A percentile compares a stretch with the other conserved stretches of the same genome.
Conservation (phyloP, 2,329 filamentous ascomycete species). For the Penicillium hesseltinei region DNA sequence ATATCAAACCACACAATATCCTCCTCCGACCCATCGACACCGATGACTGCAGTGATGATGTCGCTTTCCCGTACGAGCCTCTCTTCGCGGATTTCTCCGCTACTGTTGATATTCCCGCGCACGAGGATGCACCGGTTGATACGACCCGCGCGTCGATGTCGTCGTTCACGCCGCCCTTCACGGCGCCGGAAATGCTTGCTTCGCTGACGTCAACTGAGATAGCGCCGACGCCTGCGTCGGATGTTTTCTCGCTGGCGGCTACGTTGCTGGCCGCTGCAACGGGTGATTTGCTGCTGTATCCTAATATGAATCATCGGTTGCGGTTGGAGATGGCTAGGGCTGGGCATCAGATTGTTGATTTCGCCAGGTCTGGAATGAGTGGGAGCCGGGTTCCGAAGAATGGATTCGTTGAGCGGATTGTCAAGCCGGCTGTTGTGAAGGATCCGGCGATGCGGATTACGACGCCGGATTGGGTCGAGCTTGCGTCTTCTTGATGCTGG, state of each 20-base stretch:
- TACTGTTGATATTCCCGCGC: slow-evolving; percentile 27
- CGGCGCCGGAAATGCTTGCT: slow-evolving; percentile 45
- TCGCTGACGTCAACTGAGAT: slow-evolving; percentile 37
- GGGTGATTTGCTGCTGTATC: slow-evolving; percentile 46
- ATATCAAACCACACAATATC: slow-evolving; percentile 50
- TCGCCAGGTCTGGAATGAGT: slow-evolving; percentile 38
- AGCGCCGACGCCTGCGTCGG: slow-evolving; percentile 40
- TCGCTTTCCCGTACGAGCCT: slow-evolving; percentile 39
- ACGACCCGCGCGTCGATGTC: slow-evolving; percentile 30
- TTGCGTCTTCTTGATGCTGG: slow-evolving; percentile 15
- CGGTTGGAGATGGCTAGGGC: slow-evolving; percentile 45
- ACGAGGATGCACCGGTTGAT: slow-evolving; percentile 8
- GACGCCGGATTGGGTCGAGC: slow-evolving; percentile 33
- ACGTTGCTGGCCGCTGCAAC: slow-evolving; percentile 47
- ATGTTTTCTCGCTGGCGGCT: slow-evolving; percentile 48
- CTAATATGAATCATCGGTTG: slow-evolving; percentile 40
- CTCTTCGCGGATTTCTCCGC: slow-evolving; percentile 49
- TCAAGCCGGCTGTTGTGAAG: slow-evolving; percentile 42
- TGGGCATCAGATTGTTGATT: slow-evolving; percentile 44
- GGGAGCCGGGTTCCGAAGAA: slow-evolving; percentile 41
- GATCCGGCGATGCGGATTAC: slow-evolving; percentile 34
- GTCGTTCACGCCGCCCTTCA: slow-evolving; percentile 46
- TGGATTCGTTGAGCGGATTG: slow-evolving; percentile 40
- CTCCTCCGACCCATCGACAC: slow-evolving; percentile 34
- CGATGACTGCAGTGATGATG: slow-evolving; percentile 6